These are phyloP conservation scores for Aeschynomene evenia DNA, from an alignment of 306 rosid species.

Conservation along the genomic window DNA sequence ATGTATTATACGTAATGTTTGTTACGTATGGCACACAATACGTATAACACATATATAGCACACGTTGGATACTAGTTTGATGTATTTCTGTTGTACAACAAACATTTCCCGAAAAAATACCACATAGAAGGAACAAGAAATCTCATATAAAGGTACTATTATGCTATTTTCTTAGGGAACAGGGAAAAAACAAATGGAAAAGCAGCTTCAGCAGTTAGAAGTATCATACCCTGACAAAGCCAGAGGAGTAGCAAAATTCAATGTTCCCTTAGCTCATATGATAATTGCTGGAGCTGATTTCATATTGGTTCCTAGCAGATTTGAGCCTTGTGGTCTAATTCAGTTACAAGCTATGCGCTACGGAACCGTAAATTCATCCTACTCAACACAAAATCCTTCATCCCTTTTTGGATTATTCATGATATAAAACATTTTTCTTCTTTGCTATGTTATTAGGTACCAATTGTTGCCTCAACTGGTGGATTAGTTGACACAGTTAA, in stretches of 20 bases:
- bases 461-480: slow-evolving; percentile 82
- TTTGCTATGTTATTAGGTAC: slow-evolving; percentile 52
- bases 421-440: background rate
- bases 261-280: slow-evolving; percentile 77
- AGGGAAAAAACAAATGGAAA: slow-evolving; percentile 76
- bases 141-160: slow-evolving; percentile 28
- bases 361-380: slow-evolving; percentile 55
- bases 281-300: slow-evolving; percentile 79
- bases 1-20: no score
- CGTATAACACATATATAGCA: no score
- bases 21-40: no score
- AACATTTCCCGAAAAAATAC: no score
- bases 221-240: slow-evolving; percentile 62
- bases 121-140: background rate
- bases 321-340: slow-evolving; percentile 89
- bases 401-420: background rate
- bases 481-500: slow-evolving; percentile 84
- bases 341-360: slow-evolving; percentile 88
- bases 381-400: background rate
- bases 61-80: no score
- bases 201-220: slow-evolving; percentile 69
- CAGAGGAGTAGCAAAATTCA: slow-evolving; percentile 74
- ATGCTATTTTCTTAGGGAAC: slow-evolving; percentile 56
- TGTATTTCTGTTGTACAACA: no score
- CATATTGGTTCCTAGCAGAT: slow-evolving; percentile 71